Evolutionary conservation across 2,329 filamentous ascomycete species (phyloP).

Genomic region (Arthrinium puccinioides): DNA sequence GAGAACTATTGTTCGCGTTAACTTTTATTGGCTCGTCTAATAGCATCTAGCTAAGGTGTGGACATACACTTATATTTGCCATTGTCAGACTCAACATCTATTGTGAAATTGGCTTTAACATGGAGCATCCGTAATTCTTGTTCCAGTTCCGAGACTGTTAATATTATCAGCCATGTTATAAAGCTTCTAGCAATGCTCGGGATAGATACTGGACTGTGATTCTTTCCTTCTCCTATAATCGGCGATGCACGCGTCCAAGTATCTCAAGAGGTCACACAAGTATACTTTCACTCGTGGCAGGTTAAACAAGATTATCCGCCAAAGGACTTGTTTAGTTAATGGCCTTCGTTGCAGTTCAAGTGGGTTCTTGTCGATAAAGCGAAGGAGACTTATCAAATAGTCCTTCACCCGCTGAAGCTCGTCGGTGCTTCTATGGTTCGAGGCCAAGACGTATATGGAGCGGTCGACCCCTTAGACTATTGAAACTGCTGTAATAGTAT

Average conservation of each 20-base stretch:
- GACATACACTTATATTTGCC: conserved; percentile 1
- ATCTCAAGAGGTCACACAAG: neutral
- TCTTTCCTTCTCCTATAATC: neutral
- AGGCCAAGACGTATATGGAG: conserved; percentile 3
- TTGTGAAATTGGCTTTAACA: neutral
- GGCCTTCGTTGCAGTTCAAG: neutral
- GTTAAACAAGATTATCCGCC: conserved; percentile 2
- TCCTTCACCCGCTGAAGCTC: neutral
- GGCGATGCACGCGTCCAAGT: conserved; percentile 2
- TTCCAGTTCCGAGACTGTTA: conserved; percentile 1
- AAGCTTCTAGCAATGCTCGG: no score
- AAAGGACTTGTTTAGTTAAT: conserved; percentile 3
- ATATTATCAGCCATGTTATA: neutral
- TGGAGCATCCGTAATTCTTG: neutral
- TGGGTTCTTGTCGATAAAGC: neutral
- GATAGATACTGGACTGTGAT: neutral
- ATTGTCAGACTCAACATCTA: neutral
- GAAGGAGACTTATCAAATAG: conserved; percentile 1
- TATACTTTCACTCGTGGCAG: conserved; percentile 2
- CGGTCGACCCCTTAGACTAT: neutral
- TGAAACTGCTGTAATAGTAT: conserved; percentile 4
- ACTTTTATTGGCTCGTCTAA: no score
- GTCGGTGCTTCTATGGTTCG: neutral
- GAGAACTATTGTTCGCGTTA: neutral
- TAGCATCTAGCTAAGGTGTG: no score